A percentile compares a stretch with the other conserved stretches of the same genome.
Evolutionary conservation across 1,284 basidiomycete genomes (phyloP).

Genomic region (Salmacisia buchloeana): DNA sequence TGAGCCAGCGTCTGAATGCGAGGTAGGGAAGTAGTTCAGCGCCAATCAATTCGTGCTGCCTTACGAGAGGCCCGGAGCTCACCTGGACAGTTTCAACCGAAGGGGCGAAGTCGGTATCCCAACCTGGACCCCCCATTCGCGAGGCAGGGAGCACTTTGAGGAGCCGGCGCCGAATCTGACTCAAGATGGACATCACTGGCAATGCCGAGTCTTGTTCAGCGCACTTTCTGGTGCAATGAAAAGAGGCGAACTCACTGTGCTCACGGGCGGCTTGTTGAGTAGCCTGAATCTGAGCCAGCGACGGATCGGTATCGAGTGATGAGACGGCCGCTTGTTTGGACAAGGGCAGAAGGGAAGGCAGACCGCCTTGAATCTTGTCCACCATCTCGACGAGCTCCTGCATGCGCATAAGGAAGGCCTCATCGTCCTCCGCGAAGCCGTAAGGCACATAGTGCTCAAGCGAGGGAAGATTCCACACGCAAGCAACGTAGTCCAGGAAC

Average conservation of each 20-base stretch:
- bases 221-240: not conserved
- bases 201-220: not conserved
- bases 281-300: constrained; percentile 25
- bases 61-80: not conserved
- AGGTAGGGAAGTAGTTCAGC: not conserved
- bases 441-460: not conserved
- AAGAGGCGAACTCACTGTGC: not conserved
- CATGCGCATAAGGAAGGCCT: constrained; percentile 3
- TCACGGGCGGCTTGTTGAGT: constrained; percentile 23
- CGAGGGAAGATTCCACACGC: not conserved
- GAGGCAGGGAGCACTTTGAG: not conserved
- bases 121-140: not conserved
- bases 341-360: not conserved
- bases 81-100: not conserved
- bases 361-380: constrained; percentile 10
- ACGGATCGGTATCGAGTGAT: not conserved
- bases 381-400: constrained; percentile 13
- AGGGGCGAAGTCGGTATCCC: not conserved
- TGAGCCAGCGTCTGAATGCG: not conserved
- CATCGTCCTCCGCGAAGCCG: not conserved
- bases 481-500: constrained; percentile 23
- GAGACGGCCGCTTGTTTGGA: not conserved
- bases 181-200: not conserved
- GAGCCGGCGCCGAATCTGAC: not conserved
- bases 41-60: not conserved